Conservation (phyloP, 2,329 filamentous ascomycete genomes). For the Corniculantispora saksenae region DNA sequence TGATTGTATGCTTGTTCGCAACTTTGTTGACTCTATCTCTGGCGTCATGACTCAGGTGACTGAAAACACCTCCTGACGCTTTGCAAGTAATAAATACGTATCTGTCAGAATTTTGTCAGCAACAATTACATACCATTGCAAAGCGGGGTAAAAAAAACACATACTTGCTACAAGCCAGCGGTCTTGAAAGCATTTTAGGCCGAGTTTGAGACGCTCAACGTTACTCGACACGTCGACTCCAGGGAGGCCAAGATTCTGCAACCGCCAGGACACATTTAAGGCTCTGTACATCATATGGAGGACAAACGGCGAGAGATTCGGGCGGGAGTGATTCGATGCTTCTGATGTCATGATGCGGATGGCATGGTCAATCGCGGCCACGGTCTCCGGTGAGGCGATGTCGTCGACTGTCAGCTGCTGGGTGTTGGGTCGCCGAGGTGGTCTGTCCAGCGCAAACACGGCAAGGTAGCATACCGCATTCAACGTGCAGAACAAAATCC, state of each 20-base stretch:
- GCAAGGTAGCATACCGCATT: conserved; percentile 16
- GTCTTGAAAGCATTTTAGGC: background rate
- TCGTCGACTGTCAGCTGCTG: no score
- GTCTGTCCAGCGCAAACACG: background rate
- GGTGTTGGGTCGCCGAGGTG: no score
- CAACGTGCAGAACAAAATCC: conserved; percentile 18
- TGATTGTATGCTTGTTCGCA: no score
- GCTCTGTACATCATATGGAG: background rate
- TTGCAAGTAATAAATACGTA: background rate
- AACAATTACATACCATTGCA: background rate
- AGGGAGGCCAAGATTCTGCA: background rate
- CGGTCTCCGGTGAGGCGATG: background rate
- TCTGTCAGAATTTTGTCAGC: background rate
- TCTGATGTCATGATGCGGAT: background rate
- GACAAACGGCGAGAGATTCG: background rate
- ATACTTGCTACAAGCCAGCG: background rate
- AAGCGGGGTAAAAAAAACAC: background rate
- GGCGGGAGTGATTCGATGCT: background rate
- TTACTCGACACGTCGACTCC: background rate
- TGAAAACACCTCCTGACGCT: background rate
- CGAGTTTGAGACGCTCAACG: background rate
- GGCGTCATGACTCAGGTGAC: background rate
- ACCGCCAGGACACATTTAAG: background rate
- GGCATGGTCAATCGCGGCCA: background rate
- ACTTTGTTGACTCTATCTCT: no score